Percentiles rank a stretch among this genome's conserved stretches.
Evolutionary conservation across 2,329 filamentous ascomycete genomes (phyloP).

Genomic region (Paraphoma sp.): DNA sequence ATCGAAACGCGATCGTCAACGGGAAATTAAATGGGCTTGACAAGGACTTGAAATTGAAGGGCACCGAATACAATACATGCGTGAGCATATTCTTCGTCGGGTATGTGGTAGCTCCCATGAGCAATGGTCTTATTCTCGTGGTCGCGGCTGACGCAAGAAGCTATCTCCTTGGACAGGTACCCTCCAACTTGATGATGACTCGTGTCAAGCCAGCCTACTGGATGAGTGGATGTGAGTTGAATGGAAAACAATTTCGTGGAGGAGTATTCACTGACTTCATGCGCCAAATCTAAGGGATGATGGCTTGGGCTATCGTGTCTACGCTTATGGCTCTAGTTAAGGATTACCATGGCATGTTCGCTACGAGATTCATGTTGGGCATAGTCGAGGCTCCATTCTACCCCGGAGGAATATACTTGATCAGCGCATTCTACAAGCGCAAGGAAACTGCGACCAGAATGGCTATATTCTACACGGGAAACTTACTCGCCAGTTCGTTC

Average conservation of each 20-base stretch:
- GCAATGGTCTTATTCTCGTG: not conserved
- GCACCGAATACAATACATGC: slow-evolving; percentile 66
- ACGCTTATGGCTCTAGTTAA: slow-evolving; percentile 35
- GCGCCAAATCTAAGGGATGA: slow-evolving; percentile 18
- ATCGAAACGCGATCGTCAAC: slow-evolving; percentile 71
- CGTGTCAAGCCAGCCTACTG: slow-evolving; percentile 36
- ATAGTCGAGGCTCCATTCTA: slow-evolving; percentile 40
- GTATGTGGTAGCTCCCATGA: slow-evolving; percentile 5
- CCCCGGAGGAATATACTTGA: slow-evolving; percentile 43
- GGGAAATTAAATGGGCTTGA: slow-evolving; percentile 42
- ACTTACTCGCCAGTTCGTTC: slow-evolving; percentile 49
- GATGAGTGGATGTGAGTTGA: slow-evolving; percentile 27
- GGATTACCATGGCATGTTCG: slow-evolving; percentile 41
- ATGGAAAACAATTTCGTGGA: too few species aligned
- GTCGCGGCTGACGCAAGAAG: not conserved
- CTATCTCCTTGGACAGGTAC: slow-evolving; percentile 34
- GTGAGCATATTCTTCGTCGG: slow-evolving; percentile 66
- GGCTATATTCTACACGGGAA: slow-evolving; percentile 48
- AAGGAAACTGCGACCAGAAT: slow-evolving; percentile 43
- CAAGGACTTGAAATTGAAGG: slow-evolving; percentile 39
- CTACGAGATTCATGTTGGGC: slow-evolving; percentile 32
- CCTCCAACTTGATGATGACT: slow-evolving; percentile 53
- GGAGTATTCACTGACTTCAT: too few species aligned
- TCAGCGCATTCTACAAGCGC: slow-evolving; percentile 46
- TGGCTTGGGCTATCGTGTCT: slow-evolving; percentile 44